These are phyloP conservation scores for Trichoderma simmonsii DNA, from an alignment of 2,329 filamentous ascomycete genomes.

Conservation along the genomic window DNA sequence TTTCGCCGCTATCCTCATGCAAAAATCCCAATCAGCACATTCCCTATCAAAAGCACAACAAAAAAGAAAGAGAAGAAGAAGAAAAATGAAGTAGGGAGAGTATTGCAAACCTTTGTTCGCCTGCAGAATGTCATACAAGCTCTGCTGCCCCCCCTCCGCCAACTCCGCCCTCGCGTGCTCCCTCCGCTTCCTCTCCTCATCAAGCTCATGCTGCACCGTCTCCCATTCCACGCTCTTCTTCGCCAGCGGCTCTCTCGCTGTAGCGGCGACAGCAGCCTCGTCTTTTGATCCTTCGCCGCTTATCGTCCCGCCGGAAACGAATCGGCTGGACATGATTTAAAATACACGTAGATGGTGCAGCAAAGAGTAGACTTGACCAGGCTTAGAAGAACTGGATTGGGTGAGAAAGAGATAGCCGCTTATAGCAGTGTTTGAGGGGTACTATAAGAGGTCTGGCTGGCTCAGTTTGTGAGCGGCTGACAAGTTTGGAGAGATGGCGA, in stretches of 20 bases:
- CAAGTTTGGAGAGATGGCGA: neutral
- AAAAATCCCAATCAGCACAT: neutral
- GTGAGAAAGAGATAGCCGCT: neutral
- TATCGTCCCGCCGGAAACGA: constrained; percentile 53
- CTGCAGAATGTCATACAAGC: constrained; percentile 71
- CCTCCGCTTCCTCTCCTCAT: constrained; percentile 54
- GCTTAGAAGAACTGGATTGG: neutral
- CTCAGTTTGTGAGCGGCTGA: neutral
- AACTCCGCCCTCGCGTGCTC: constrained; percentile 47
- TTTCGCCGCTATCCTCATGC: constrained; percentile 61
- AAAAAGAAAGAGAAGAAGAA: neutral
- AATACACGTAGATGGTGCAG: no score
- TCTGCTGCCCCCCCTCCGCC: constrained; percentile 51
- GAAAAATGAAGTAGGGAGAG: neutral
- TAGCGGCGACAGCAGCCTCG: constrained; percentile 11
- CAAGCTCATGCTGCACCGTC: constrained; percentile 61
- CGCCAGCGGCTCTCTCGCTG: constrained; percentile 21
- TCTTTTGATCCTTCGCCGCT: constrained; percentile 27
- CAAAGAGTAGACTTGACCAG: neutral
- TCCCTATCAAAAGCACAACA: neutral
- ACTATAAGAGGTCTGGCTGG: neutral
- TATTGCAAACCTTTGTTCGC: constrained; percentile 69
- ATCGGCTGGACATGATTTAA: constrained; percentile 48
- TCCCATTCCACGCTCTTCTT: constrained; percentile 54
- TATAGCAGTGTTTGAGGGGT: neutral